These are phyloP conservation scores for Calonectria ilicicola DNA, from an alignment of 2,329 filamentous ascomycete species.

Conservation along the genomic window DNA sequence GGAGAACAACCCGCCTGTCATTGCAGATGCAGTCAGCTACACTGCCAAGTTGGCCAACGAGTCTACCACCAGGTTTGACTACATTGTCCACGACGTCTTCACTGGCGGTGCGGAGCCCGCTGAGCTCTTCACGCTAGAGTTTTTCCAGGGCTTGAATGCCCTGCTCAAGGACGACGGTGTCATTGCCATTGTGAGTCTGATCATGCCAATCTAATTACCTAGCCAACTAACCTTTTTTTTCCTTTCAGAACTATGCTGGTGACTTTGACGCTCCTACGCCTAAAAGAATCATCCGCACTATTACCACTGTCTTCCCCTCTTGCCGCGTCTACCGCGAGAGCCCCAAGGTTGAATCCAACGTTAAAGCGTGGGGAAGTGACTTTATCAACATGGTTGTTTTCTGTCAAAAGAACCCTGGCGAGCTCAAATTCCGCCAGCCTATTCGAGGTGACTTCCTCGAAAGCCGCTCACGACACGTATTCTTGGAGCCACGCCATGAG, in stretches of 20 bases:
- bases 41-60: constrained; percentile 59
- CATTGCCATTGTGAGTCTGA: constrained; percentile 82
- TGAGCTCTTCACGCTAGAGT: constrained; percentile 87
- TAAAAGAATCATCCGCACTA: constrained; percentile 83
- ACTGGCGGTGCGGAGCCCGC: constrained; percentile 95
- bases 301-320: constrained; percentile 83
- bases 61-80: constrained; percentile 75
- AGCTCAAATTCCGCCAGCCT: constrained; percentile 76
- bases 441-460: constrained; percentile 75
- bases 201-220: not conserved
- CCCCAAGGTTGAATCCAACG: constrained; percentile 60
- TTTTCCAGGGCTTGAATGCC: constrained; percentile 76
- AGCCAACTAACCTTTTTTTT: constrained; percentile 31
- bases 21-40: constrained; percentile 85
- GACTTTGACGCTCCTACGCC: constrained; percentile 84
- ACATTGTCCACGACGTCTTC: constrained; percentile 98
- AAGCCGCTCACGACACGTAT: constrained; percentile 76
- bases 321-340: constrained; percentile 93
- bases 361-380: constrained; percentile 67
- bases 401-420: constrained; percentile 74
- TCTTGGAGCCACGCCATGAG: constrained; percentile 79
- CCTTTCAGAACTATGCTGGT: constrained; percentile 92
- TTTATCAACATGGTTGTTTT: constrained; percentile 98
- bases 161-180: constrained; percentile 84
- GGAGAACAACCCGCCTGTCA: constrained; percentile 80